Conservation (phyloP, 257 asterid genomes). For the Lycium ferocissimum region DNA sequence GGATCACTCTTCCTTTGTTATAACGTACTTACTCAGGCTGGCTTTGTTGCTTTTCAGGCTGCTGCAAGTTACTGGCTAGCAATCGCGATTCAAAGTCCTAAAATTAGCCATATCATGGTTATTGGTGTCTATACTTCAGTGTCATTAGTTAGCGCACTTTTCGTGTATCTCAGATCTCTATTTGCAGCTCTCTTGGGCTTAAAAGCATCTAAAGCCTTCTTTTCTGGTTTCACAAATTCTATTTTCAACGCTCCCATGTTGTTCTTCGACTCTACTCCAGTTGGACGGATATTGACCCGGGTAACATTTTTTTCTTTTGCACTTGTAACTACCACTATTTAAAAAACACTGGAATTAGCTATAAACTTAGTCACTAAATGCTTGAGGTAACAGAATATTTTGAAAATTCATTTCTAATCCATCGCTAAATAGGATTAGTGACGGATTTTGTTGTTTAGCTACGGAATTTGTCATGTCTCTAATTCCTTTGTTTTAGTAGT, state of each 20-base stretch:
- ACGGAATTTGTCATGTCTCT: too few relatives aligned
- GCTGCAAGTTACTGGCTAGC: conserved; percentile 85
- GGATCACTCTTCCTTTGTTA: conserved; percentile 41
- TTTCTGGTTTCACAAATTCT: conserved; percentile 62
- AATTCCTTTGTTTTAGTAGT: too few relatives aligned
- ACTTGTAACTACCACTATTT: background rate
- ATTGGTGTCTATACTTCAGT: conserved; percentile 58
- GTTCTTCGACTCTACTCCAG: conserved; percentile 86
- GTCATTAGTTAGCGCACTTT: conserved; percentile 54
- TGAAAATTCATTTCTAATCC: too few relatives aligned
- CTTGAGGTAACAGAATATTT: too few relatives aligned
- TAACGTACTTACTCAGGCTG: conserved; percentile 41
- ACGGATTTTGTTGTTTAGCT: too few relatives aligned
- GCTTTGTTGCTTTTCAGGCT: conserved; percentile 69
- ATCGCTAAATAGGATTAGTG: too few relatives aligned
- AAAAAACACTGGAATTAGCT: too few relatives aligned
- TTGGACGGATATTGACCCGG: conserved; percentile 78
- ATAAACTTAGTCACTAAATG: too few relatives aligned
- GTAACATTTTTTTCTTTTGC: conserved; percentile 45
- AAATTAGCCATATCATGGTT: conserved; percentile 42
- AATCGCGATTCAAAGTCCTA: conserved; percentile 51
- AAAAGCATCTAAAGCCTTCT: conserved; percentile 66
- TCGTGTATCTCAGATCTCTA: conserved; percentile 57
- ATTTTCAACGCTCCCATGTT: conserved; percentile 79
- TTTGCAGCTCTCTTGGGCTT: conserved; percentile 67